These are phyloP conservation scores for Aspergillus egyptiacus DNA, from an alignment of 495 filamentous ascomycete genomes.

Conservation along the genomic window DNA sequence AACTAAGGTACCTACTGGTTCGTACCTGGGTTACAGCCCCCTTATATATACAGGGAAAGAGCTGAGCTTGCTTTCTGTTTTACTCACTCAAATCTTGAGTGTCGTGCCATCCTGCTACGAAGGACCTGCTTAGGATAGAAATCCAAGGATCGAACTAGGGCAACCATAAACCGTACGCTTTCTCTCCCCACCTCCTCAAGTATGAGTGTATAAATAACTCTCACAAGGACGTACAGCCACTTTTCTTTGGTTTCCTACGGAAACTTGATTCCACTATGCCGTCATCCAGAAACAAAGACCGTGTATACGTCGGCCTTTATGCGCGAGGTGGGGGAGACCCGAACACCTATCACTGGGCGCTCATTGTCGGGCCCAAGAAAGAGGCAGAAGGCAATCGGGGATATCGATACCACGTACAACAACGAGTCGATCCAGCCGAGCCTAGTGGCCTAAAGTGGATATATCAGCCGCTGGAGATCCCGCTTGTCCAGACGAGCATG, in stretches of 20 bases:
- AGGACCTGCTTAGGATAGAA: no score
- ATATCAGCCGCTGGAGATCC: neutral
- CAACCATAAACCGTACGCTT: no score
- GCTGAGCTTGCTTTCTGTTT: no score
- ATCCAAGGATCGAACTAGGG: no score
- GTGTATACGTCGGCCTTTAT: slow-evolving; percentile 30
- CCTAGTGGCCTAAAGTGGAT: neutral
- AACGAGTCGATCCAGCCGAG: neutral
- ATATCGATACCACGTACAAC: slow-evolving; percentile 30
- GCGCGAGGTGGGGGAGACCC: slow-evolving; percentile 19
- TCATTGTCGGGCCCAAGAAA: slow-evolving; percentile 35
- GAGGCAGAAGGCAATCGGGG: slow-evolving; percentile 20
- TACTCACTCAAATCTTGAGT: no score
- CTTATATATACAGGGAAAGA: no score
- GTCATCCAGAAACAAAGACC: slow-evolving; percentile 28
- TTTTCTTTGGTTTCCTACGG: no score
- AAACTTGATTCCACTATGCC: no score
- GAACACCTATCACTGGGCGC: slow-evolving; percentile 33
- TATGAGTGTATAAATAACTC: neutral
- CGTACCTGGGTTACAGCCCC: no score
- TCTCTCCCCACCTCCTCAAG: no score
- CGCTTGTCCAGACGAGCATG: neutral
- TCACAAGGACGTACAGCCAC: neutral
- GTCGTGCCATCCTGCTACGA: no score
- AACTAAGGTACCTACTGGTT: no score